These are phyloP conservation scores for Breynia disticha DNA, from an alignment of 441 rosid species.

Conservation along the genomic window DNA sequence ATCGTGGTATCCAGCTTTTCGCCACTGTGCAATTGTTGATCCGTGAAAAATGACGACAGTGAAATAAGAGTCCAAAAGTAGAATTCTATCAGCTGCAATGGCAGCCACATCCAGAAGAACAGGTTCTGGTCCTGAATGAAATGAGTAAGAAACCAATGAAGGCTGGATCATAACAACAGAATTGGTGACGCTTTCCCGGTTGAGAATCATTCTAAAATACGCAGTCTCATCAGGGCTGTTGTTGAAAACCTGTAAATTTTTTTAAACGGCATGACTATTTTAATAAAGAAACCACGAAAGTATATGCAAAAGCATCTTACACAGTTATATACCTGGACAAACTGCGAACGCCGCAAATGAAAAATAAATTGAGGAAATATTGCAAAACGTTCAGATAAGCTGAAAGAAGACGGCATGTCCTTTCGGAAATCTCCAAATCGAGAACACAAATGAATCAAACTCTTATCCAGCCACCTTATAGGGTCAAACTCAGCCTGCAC, in stretches of 20 bases:
- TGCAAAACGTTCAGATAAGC: conserved; percentile 65
- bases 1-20: conserved; percentile 82
- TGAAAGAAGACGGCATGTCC: conserved; percentile 72
- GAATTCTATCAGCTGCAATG: conserved; percentile 80
- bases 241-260: conserved; percentile 59
- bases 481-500: conserved; percentile 88
- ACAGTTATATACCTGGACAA: conserved; percentile 62
- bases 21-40: conserved; percentile 88
- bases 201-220: conserved; percentile 76
- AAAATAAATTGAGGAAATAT: conserved; percentile 85
- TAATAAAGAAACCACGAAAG: neutral
- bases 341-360: conserved; percentile 91
- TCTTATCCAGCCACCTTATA: conserved; percentile 88
- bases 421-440: conserved; percentile 84
- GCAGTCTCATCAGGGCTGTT: conserved; percentile 98
- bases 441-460: conserved; percentile 73
- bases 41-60: conserved; percentile 89
- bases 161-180: conserved; percentile 96
- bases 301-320: neutral
- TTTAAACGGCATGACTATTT: conserved; percentile 6
- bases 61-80: conserved; percentile 80
- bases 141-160: conserved; percentile 80
- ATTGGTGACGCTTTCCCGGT: conserved; percentile 82
- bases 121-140: conserved; percentile 81
- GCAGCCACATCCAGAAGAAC: conserved; percentile 79